These are phyloP conservation scores for Saraca asoca DNA, from an alignment of 331 rosid genomes.

Conservation along the genomic window DNA sequence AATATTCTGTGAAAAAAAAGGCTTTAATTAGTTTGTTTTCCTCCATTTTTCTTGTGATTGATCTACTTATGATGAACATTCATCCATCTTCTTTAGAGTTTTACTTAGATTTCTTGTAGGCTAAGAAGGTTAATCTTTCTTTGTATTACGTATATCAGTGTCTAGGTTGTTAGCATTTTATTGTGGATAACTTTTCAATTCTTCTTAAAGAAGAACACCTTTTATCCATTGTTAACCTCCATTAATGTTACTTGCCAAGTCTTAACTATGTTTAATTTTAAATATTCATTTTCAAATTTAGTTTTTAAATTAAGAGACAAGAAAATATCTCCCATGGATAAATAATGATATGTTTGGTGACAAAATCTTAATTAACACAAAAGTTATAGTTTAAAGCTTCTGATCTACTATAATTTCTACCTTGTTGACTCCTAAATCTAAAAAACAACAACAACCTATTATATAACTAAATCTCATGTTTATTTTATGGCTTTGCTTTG, in stretches of 20 bases:
- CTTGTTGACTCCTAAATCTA: too few species aligned
- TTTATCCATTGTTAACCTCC: constrained; percentile 27
- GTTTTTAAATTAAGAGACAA: too few species aligned
- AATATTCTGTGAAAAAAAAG: constrained; percentile 8
- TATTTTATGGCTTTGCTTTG: constrained; percentile 8
- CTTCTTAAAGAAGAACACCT: constrained; percentile 5
- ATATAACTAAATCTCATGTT: too few species aligned
- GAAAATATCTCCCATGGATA: too few species aligned
- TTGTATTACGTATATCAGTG: constrained; percentile 31
- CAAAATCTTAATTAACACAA: too few species aligned
- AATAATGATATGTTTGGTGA: too few species aligned
- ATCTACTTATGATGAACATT: constrained; percentile 2
- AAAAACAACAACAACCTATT: too few species aligned
- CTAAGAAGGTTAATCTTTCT: constrained; percentile 18
- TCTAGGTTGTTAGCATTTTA: constrained; percentile 17
- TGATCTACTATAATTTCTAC: too few species aligned
- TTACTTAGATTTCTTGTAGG: background rate
- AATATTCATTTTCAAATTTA: too few species aligned
- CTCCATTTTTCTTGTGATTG: background rate
- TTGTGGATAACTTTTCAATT: background rate
- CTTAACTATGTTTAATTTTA: too few species aligned
- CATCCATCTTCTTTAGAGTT: constrained; percentile 15
- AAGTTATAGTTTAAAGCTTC: too few species aligned
- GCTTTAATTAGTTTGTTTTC: background rate
- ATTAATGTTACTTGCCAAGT: constrained; percentile 36